These are phyloP conservation scores for Aspergillus arachidicola DNA, from an alignment of 2,329 filamentous ascomycete genomes.

Conservation along the genomic window DNA sequence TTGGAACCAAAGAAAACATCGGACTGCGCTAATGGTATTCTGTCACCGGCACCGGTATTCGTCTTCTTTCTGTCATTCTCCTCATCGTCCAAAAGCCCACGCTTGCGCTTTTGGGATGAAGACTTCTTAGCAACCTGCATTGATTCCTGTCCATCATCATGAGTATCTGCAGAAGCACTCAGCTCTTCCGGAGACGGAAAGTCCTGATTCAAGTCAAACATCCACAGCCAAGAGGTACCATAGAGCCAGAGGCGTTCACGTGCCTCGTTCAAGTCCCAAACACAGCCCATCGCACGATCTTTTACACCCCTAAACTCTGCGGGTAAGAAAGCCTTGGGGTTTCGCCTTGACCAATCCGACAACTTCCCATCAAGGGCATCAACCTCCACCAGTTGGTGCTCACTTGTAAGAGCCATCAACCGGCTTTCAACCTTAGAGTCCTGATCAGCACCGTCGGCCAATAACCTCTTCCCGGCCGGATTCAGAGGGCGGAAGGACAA, in stretches of 20 bases:
- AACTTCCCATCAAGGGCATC: constrained; percentile 75
- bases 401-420: constrained; percentile 64
- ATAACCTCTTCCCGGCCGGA: constrained; percentile 23
- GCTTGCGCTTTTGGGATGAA: constrained; percentile 45
- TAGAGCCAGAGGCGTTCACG: constrained; percentile 82
- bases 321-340: constrained; percentile 75
- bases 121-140: constrained; percentile 23
- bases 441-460: constrained; percentile 48
- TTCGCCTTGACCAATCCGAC: constrained; percentile 82
- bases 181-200: constrained; percentile 50
- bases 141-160: constrained; percentile 27
- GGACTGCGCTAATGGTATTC: constrained; percentile 49
- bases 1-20: constrained; percentile 49
- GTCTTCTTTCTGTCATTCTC: constrained; percentile 48
- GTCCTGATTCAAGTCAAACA: constrained; percentile 82
- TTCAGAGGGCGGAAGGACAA: constrained; percentile 65
- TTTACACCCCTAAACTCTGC: constrained; percentile 71
- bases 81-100: constrained; percentile 37
- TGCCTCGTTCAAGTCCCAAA: constrained; percentile 71
- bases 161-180: constrained; percentile 23
- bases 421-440: constrained; percentile 52
- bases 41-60: constrained; percentile 60
- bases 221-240: constrained; percentile 82
- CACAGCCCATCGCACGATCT: constrained; percentile 78
- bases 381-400: constrained; percentile 74